Evolutionary conservation across 2,329 filamentous ascomycete genomes (phyloP).

Genomic region (Aplosporella prunicola): DNA sequence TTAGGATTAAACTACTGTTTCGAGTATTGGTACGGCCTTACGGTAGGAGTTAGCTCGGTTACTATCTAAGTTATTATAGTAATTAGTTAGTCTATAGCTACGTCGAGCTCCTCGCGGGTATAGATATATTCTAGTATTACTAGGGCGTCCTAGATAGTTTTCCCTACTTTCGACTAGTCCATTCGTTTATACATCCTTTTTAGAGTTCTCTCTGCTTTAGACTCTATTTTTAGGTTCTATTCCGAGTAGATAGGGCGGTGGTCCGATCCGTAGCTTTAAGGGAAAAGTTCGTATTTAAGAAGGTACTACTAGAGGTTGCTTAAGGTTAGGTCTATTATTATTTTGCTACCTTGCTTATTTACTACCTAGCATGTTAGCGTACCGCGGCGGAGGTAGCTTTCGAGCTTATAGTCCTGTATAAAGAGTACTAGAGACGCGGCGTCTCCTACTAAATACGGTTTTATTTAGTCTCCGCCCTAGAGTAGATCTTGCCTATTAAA

Average conservation of each 20-base stretch:
- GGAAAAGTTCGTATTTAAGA: neutral
- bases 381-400: no score
- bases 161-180: neutral
- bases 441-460: no score
- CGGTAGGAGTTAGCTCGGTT: neutral
- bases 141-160: neutral
- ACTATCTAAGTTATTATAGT: neutral
- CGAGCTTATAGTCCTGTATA: no score
- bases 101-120: neutral
- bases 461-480: no score
- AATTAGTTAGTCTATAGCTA: neutral
- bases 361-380: no score
- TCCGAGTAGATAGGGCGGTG: neutral
- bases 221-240: neutral
- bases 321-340: neutral
- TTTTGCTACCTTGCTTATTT: no score
- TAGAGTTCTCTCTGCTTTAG: neutral
- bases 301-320: neutral
- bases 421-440: no score
- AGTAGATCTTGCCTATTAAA: no score
- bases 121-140: neutral
- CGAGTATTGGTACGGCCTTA: neutral
- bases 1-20: conserved; percentile 1
- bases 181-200: neutral
- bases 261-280: conserved; percentile 4